phyloP scores from a whole-genome alignment of 2,329 filamentous ascomycete genomes.

The Fusarium devonianum region DNA sequence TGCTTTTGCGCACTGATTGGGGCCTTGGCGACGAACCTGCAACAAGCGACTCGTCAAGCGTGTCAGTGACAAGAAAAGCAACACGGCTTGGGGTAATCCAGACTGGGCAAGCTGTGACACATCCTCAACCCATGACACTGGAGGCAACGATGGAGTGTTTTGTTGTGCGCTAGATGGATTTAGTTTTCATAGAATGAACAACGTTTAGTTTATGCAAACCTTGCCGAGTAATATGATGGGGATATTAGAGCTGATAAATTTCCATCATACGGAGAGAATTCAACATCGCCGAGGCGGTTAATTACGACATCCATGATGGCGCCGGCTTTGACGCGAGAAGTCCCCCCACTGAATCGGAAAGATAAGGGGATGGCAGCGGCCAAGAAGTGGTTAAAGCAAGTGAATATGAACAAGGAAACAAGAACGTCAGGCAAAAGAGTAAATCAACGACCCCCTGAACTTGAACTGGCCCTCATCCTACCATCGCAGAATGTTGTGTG shows the following conservation, averaged over 20 bases:
- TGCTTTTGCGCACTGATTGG: conserved; percentile 43
- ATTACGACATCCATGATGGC: conserved; percentile 45
- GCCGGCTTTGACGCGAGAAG: conserved; percentile 22
- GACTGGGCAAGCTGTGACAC: conserved; percentile 51
- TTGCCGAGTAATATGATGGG: conserved; percentile 10
- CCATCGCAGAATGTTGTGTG: conserved; percentile 11
- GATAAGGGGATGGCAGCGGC: background rate
- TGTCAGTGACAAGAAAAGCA: conserved; percentile 49
- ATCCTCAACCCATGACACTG: conserved; percentile 49
- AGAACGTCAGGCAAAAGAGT: background rate
- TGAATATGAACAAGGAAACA: background rate
- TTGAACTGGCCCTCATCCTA: conserved; percentile 3
- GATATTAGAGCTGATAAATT: conserved; percentile 28
- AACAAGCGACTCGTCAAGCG: conserved; percentile 47
- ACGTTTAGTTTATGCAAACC: conserved; percentile 26
- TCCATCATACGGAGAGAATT: conserved; percentile 42
- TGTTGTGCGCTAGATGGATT: conserved; percentile 18
- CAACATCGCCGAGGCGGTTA: conserved; percentile 42
- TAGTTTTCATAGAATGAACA: background rate
- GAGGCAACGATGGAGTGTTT: conserved; percentile 24
- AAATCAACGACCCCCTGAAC: no score
- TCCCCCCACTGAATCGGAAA: background rate
- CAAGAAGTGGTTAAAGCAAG: background rate
- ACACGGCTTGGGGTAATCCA: conserved; percentile 50
- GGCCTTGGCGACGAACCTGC: conserved; percentile 41